Conservation (phyloP, 805 yeast species). For the Saccharomyces mikatae region DNA sequence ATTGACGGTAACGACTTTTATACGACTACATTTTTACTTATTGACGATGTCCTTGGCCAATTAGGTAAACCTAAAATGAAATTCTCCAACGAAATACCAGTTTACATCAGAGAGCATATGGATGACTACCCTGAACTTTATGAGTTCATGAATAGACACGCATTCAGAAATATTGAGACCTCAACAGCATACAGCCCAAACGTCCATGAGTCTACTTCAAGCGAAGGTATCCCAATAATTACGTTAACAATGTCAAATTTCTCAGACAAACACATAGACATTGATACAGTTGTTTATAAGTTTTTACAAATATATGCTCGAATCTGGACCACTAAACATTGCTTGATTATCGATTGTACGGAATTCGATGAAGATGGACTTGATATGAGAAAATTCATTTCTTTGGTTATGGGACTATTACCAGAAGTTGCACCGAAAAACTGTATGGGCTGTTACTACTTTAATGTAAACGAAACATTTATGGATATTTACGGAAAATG, state of each 20-base stretch:
- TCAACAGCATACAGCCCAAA: conserved; percentile 15
- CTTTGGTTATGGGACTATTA: conserved; percentile 36
- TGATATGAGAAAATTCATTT: conserved; percentile 17
- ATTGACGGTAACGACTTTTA: conserved; percentile 16
- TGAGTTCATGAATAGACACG: conserved; percentile 67
- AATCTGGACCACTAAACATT: conserved; percentile 62
- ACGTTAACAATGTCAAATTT: conserved; percentile 43
- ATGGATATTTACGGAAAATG: conserved; percentile 18
- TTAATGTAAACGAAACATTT: conserved; percentile 31
- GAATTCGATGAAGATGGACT: conserved; percentile 35
- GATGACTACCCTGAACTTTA: conserved; percentile 46
- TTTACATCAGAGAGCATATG: conserved; percentile 41
- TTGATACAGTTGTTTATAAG: conserved; percentile 50
- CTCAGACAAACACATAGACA: conserved; percentile 29
- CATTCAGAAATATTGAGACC: conserved; percentile 45
- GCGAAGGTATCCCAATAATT: conserved; percentile 66
- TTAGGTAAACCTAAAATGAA: conserved; percentile 55
- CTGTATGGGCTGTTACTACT: conserved; percentile 46
- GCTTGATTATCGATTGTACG: conserved; percentile 62
- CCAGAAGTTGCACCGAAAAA: conserved; percentile 46
- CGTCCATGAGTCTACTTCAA: conserved; percentile 56
- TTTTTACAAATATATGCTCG: conserved; percentile 58
- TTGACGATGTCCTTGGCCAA: conserved; percentile 41
- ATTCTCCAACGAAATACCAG: conserved; percentile 49
- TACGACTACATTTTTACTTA: conserved; percentile 28